Percentiles rank a stretch among this genome's conserved stretches.
These are phyloP conservation scores for Puccinia novopanici DNA, from an alignment of 1,284 basidiomycete species.

Conservation along the genomic window DNA sequence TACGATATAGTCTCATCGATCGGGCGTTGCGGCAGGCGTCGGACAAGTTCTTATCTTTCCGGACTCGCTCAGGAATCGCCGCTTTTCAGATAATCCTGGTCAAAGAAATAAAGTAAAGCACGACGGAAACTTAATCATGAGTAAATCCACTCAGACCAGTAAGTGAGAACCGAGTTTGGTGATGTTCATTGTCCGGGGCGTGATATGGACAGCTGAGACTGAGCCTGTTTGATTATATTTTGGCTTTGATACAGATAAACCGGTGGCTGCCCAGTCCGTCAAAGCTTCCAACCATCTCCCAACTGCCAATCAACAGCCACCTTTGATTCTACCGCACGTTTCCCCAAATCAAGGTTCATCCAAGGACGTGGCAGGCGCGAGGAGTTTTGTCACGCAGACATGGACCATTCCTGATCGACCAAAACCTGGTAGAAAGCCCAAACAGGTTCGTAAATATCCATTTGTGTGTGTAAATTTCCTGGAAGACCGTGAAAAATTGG, in stretches of 20 bases:
- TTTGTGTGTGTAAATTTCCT: slow-evolving; percentile 4
- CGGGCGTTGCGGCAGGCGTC: background rate
- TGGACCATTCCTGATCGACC: slow-evolving; percentile 50
- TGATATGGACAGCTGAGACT: background rate
- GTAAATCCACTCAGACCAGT: slow-evolving; percentile 8
- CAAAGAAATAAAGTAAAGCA: background rate
- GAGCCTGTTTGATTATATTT: background rate
- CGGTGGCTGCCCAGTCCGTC: background rate
- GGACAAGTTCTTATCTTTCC: background rate
- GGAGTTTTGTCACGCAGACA: slow-evolving; percentile 35
- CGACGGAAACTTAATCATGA: background rate
- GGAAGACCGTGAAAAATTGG: background rate
- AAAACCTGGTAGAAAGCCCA: slow-evolving; percentile 50
- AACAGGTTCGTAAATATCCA: slow-evolving; percentile 22
- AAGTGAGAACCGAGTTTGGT: background rate
- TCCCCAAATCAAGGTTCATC: slow-evolving; percentile 38
- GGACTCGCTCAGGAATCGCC: background rate
- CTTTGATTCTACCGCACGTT: slow-evolving; percentile 17
- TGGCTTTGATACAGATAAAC: slow-evolving; percentile 7
- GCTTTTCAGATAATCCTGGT: background rate
- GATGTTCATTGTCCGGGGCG: background rate
- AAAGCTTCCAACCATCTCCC: slow-evolving; percentile 3
- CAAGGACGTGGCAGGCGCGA: slow-evolving; percentile 15
- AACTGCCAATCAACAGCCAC: background rate
- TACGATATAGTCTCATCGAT: background rate